A percentile compares a stretch with the other conserved stretches of the same genome.
These are phyloP conservation scores for Botrytis medusae DNA, from an alignment of 2,329 filamentous ascomycete genomes.

Conservation along the genomic window DNA sequence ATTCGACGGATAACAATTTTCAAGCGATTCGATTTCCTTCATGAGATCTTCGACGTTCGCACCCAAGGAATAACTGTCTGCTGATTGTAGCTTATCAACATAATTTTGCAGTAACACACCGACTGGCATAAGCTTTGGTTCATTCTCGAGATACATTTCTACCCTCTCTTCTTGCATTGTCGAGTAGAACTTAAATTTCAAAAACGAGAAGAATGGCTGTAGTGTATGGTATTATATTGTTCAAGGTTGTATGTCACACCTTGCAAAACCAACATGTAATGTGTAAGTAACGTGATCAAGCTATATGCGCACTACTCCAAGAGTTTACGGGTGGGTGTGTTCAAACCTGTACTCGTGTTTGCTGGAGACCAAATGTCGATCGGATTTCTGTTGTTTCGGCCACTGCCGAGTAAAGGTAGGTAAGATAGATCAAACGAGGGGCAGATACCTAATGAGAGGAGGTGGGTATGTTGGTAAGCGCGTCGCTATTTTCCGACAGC, in stretches of 20 bases:
- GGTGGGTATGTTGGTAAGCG: not conserved
- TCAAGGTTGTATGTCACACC: constrained; percentile 2
- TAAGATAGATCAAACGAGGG: not conserved
- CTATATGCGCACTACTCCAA: not conserved
- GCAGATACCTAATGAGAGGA: not conserved
- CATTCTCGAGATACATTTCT: constrained; percentile 5
- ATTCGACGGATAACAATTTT: constrained; percentile 15
- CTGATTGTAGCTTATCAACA: constrained; percentile 11
- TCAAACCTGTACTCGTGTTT: not conserved
- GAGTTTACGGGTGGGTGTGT: not conserved
- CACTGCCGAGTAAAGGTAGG: not conserved
- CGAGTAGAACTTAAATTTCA: not conserved
- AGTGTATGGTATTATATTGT: not conserved
- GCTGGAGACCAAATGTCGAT: not conserved
- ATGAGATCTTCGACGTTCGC: constrained; percentile 18
- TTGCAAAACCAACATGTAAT: not conserved
- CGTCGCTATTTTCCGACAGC: not conserved
- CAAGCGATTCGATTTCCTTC: constrained; percentile 17
- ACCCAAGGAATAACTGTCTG: not conserved
- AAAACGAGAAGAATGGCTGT: not conserved
- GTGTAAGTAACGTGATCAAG: not conserved
- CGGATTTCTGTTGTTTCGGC: not conserved
- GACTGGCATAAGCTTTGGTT: constrained; percentile 6
- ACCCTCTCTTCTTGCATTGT: constrained; percentile 14
- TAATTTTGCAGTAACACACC: constrained; percentile 7